Base-by-base conservation (phyloP, 2,329 filamentous ascomycete genomes). In the Fusarium sp. region DNA sequence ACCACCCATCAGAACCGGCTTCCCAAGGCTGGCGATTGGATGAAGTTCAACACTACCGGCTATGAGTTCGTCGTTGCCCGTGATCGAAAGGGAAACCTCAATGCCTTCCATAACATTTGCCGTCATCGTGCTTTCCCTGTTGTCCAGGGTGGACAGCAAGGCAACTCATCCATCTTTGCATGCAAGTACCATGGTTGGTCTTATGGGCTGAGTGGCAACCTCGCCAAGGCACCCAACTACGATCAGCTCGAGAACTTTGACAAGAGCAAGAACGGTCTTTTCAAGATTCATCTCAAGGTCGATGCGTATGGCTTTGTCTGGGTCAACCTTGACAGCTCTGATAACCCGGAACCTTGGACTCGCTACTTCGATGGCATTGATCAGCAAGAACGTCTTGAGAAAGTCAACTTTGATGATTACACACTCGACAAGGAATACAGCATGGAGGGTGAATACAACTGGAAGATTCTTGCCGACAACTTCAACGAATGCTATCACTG, bases 151-250 rank as follows among this genome's bases (percentile, higher is more conserved):
- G 82, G 85, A 7, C 79, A 82, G 5, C 62, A 62, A 8, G 89
- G 89, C 4, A 84, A 83, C 29, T 83, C 84, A 18, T 83, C 80
- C 45, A 85, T 90, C 20, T 83, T 91, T 41, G 83, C 86, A 0
- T 91, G 89, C 82, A 86, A 86, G 65, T 91, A 91, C 73, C 89
- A 91, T 74, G 88, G 74, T 38, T 91, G 89, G 89, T 88, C 87
- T 5, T 91, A 90, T 68, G 86, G 88, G 47, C 81, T 88, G 5
- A 84, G 82, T 33, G 89, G 89, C 18, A 86, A 86, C 53, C 81
- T 91, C 5, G 85, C 88, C 31, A 91, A 90, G 77, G 89, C 89
- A 4, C 89, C 89, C 0, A 84, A 86, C 4, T 71, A 71, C 27
- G 84, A 91, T 69, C 82, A 86, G 25, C 79, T 90, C 2, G 80